phyloP scores from a whole-genome alignment of 257 asterid genomes.

The Striga asiatica region DNA sequence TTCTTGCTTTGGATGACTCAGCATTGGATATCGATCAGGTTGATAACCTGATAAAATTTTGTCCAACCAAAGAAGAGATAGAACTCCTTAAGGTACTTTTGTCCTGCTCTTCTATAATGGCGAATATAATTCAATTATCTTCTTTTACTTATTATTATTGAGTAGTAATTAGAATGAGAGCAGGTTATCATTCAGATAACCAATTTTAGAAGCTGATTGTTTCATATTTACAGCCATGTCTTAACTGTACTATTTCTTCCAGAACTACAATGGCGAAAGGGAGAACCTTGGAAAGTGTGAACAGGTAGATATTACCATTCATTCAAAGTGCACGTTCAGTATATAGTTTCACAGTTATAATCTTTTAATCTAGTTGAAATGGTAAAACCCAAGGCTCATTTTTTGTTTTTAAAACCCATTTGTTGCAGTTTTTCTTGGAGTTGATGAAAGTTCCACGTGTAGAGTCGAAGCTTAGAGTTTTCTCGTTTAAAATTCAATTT shows the following conservation, averaged over 20 bases:
- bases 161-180: too few relatives aligned
- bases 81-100: constrained; percentile 60
- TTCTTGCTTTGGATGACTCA: constrained; percentile 76
- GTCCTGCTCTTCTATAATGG: too few relatives aligned
- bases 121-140: too few relatives aligned
- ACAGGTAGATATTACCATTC: constrained; percentile 41
- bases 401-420: background rate
- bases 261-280: constrained; percentile 67
- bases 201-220: background rate
- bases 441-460: constrained; percentile 78
- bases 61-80: constrained; percentile 85
- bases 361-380: background rate
- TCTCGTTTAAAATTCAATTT: constrained; percentile 64
- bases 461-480: constrained; percentile 65
- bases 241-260: constrained; percentile 18
- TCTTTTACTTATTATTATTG: too few relatives aligned
- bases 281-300: constrained; percentile 87
- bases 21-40: constrained; percentile 78
- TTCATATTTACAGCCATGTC: background rate
- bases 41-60: constrained; percentile 76
- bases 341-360: too few relatives aligned
- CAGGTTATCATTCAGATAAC: background rate
- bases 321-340: too few relatives aligned
- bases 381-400: background rate
- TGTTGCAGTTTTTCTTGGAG: constrained; percentile 72